Conservation (phyloP, 208 protist genomes). For the Leishmania turanica region DNA sequence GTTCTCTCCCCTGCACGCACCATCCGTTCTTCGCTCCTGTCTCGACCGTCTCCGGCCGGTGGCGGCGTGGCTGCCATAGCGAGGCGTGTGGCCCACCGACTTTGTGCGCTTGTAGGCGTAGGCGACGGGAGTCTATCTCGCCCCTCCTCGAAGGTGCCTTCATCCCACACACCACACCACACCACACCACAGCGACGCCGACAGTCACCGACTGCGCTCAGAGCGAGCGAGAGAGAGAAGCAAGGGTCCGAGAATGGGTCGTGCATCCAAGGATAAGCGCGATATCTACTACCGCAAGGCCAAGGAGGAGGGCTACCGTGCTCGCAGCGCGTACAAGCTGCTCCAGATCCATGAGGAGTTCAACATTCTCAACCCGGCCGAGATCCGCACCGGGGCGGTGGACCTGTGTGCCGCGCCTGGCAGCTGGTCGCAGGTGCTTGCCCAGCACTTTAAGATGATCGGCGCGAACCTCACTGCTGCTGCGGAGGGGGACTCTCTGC, state of each 20-base stretch:
- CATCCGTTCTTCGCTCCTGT: not conserved
- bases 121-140: not conserved
- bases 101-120: not conserved
- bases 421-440: slow-evolving; percentile 94
- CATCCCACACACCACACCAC: too few species aligned
- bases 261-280: slow-evolving; percentile 96
- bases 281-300: slow-evolving; percentile 99
- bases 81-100: too few species aligned
- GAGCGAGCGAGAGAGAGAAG: not conserved
- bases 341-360: slow-evolving; percentile 99
- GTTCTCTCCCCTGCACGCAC: not conserved
- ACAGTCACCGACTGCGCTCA: not conserved
- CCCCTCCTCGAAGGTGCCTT: not conserved
- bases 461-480: not conserved
- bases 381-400: slow-evolving; percentile 94
- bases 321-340: slow-evolving; percentile 99
- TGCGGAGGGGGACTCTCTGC: not conserved
- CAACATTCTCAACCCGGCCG: slow-evolving; percentile 86
- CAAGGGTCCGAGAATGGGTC: slow-evolving; percentile 69
- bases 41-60: too few species aligned
- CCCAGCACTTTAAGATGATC: slow-evolving; percentile 40
- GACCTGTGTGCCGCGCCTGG: slow-evolving; percentile 99
- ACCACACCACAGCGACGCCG: not conserved
- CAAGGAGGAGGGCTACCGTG: slow-evolving; percentile 99
- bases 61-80: not conserved